Evolutionary conservation across 106 monocot species (phyloP).

Genomic region (Alisma plantagoaquatica): DNA sequence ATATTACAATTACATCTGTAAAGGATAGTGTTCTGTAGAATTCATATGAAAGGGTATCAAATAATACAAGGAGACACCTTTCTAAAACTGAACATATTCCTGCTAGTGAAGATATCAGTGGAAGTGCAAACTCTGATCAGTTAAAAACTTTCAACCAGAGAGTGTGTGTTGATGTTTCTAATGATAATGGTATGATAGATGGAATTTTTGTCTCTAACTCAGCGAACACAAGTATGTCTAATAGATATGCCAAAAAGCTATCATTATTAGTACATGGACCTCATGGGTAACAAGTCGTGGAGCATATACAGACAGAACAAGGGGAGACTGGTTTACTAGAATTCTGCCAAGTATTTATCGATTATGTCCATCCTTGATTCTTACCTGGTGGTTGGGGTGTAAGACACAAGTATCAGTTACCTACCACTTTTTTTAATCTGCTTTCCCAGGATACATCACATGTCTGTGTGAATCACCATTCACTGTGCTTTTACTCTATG

Average conservation of each 20-base stretch:
- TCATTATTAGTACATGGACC: slow-evolving; percentile 86
- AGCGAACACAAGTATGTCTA: slow-evolving; percentile 6
- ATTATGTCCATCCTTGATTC: slow-evolving; percentile 63
- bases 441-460: too few relatives aligned
- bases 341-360: slow-evolving; percentile 93
- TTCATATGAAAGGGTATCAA: background rate
- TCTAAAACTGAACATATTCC: background rate
- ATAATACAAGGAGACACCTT: background rate
- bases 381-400: slow-evolving; percentile 89
- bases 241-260: slow-evolving; percentile 37
- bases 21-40: too few relatives aligned
- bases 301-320: slow-evolving; percentile 38
- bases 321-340: slow-evolving; percentile 69
- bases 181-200: too few relatives aligned
- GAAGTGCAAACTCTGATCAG: background rate
- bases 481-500: too few relatives aligned
- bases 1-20: too few relatives aligned
- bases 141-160: background rate
- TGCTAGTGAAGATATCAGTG: background rate
- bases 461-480: too few relatives aligned
- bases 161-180: slow-evolving; percentile 7
- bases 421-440: too few relatives aligned
- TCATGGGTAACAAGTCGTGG: slow-evolving; percentile 91
- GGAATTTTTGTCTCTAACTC: slow-evolving; percentile 5
- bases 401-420: slow-evolving; percentile 98